Conservation (phyloP, 176 grass and related monocot genomes). For the Zoysia pacifica region DNA sequence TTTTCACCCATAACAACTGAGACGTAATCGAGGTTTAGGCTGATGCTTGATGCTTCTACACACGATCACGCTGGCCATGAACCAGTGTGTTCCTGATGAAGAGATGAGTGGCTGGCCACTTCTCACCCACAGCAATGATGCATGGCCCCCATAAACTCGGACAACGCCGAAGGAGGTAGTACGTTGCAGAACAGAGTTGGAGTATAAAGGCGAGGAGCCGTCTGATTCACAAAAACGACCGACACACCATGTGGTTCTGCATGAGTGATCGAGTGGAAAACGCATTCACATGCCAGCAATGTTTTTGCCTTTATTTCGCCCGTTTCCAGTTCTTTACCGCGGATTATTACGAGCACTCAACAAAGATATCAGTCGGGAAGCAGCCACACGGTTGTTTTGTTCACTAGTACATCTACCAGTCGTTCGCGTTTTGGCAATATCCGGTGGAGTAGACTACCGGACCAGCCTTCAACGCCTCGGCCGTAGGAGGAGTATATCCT, state of each 20-base stretch:
- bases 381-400: not conserved
- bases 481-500: not conserved
- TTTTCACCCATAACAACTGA: not conserved
- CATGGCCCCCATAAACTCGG: not conserved
- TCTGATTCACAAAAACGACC: not conserved
- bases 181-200: not conserved
- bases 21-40: not conserved
- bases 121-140: conserved; percentile 3
- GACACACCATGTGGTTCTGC: not conserved
- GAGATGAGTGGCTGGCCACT: conserved; percentile 3
- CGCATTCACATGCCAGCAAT: not conserved
- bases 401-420: not conserved
- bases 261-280: not conserved
- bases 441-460: not conserved
- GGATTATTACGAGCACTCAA: not conserved
- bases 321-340: not conserved
- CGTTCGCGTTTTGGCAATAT: not conserved
- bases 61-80: not conserved
- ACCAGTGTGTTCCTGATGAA: not conserved
- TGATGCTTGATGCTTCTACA: not conserved
- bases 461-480: not conserved
- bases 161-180: not conserved
- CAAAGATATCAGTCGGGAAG: not conserved
- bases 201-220: not conserved
- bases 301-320: too few relatives aligned